A percentile compares a stretch with the other conserved stretches of the same genome.
Evolutionary conservation across 2,329 filamentous ascomycete genomes (phyloP).

Genomic region (Cladosporium sp.): DNA sequence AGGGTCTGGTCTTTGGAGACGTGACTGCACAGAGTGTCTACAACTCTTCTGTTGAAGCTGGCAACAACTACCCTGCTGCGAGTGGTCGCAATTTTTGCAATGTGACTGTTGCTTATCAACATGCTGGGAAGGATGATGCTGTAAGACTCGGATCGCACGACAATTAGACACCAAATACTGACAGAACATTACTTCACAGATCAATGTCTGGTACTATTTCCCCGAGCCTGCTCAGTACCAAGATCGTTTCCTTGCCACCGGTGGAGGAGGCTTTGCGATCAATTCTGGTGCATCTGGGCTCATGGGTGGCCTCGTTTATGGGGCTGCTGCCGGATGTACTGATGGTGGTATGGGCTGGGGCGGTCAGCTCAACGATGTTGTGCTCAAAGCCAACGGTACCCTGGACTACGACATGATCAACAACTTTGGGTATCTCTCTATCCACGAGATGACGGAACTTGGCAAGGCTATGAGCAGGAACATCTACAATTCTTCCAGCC

Average conservation of each 20-base stretch:
- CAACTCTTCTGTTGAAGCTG: conserved; percentile 14
- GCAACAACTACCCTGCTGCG: conserved; percentile 15
- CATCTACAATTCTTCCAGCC: conserved; percentile 34
- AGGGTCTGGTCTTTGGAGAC: conserved; percentile 14
- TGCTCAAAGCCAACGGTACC: conserved; percentile 41
- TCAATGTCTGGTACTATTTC: conserved; percentile 38
- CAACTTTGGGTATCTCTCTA: conserved; percentile 50
- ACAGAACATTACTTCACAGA: not conserved
- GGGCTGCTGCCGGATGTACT: conserved; percentile 47
- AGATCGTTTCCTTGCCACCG: conserved; percentile 45
- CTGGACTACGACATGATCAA: conserved; percentile 49
- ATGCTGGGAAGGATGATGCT: conserved; percentile 15
- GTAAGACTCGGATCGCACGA: not conserved
- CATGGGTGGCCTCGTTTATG: conserved; percentile 38
- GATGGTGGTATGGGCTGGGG: conserved; percentile 51
- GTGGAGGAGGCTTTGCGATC: conserved; percentile 41
- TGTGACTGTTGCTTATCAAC: conserved; percentile 16
- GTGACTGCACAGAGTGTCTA: conserved; percentile 13
- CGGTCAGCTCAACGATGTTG: conserved; percentile 17
- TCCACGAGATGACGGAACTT: conserved; percentile 49
- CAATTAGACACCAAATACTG: not conserved
- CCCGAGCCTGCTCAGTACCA: conserved; percentile 42
- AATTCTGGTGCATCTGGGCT: conserved; percentile 28
- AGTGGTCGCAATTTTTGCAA: conserved; percentile 19
- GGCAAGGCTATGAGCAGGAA: conserved; percentile 42